Evolutionary conservation across 352 stramenopile species (phyloP).

Genomic region (Phytophthora europaea): DNA sequence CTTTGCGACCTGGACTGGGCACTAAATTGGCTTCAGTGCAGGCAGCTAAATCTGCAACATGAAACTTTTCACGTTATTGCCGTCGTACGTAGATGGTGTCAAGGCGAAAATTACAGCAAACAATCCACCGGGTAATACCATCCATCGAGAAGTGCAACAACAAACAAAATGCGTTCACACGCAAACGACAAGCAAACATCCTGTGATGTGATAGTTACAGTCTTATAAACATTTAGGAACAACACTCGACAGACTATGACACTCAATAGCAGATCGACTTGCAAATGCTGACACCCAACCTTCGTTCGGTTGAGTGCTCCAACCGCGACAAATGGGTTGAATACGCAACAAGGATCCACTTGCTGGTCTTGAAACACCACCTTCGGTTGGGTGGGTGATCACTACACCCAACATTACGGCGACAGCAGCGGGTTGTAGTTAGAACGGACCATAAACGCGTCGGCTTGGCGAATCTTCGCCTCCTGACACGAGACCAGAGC

Average conservation of each 20-base stretch:
- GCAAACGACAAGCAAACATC: not conserved
- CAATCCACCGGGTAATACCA: not conserved
- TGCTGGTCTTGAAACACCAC: not conserved
- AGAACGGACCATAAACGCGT: slow-evolving; percentile 37
- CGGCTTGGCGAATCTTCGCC: slow-evolving; percentile 49
- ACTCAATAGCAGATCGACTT: slow-evolving; percentile 14
- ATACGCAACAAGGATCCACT: slow-evolving; percentile 5
- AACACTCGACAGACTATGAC: slow-evolving; percentile 34
- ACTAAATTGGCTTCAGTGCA: slow-evolving; percentile 29
- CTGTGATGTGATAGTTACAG: slow-evolving; percentile 18
- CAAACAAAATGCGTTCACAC: too few relatives aligned
- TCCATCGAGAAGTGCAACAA: not conserved
- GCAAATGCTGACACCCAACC: slow-evolving; percentile 3
- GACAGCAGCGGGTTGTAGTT: slow-evolving; percentile 23
- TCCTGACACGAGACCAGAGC: slow-evolving; percentile 51
- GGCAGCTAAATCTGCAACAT: slow-evolving; percentile 16
- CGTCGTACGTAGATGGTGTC: not conserved
- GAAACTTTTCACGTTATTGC: not conserved
- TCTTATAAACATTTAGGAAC: slow-evolving; percentile 38
- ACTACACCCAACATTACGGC: slow-evolving; percentile 1
- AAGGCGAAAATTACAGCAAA: not conserved
- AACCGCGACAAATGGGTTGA: not conserved
- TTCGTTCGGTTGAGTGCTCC: slow-evolving; percentile 2
- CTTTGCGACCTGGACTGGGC: slow-evolving; percentile 37
- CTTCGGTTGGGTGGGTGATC: not conserved